phyloP scores from a whole-genome alignment of 2,329 filamentous ascomycete genomes.

The Balansia obtecta region DNA sequence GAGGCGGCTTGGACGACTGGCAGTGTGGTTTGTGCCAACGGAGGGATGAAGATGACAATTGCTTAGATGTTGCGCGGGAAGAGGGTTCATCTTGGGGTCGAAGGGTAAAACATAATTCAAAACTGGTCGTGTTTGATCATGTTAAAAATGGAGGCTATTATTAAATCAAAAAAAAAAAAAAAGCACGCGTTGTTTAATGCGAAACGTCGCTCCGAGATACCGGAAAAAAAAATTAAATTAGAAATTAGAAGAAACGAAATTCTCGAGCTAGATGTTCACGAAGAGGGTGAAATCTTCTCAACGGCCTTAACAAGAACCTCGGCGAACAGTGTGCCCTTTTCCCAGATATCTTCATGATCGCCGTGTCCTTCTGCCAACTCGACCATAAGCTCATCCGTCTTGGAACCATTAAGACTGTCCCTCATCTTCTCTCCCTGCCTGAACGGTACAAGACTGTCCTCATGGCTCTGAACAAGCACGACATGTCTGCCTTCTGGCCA shows the following conservation, averaged over 20 bases:
- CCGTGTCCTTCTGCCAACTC: constrained; percentile 2
- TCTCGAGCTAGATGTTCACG: neutral
- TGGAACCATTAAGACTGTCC: constrained; percentile 1
- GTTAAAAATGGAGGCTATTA: neutral
- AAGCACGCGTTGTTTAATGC: too few relatives aligned
- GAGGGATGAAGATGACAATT: constrained; percentile 31
- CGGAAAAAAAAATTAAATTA: neutral
- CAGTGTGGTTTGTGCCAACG: constrained; percentile 60
- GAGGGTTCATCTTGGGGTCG: too few relatives aligned
- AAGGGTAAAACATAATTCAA: too few relatives aligned
- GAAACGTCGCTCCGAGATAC: too few relatives aligned
- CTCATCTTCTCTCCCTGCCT: constrained; percentile 6
- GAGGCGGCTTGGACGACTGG: constrained; percentile 60
- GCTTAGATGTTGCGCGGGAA: constrained; percentile 10
- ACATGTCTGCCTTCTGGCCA: constrained; percentile 7
- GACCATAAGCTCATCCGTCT: neutral
- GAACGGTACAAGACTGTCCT: constrained; percentile 7
- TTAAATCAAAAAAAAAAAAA: too few relatives aligned
- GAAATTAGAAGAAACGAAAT: neutral
- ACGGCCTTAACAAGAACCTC: neutral
- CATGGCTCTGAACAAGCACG: constrained; percentile 7
- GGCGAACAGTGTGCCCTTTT: constrained; percentile 2
- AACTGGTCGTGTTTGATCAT: too few relatives aligned
- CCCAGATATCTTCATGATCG: constrained; percentile 3
- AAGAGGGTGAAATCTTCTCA: neutral